Conservation (phyloP, 208 protist genomes). For the Crithidia expoeki region DNA sequence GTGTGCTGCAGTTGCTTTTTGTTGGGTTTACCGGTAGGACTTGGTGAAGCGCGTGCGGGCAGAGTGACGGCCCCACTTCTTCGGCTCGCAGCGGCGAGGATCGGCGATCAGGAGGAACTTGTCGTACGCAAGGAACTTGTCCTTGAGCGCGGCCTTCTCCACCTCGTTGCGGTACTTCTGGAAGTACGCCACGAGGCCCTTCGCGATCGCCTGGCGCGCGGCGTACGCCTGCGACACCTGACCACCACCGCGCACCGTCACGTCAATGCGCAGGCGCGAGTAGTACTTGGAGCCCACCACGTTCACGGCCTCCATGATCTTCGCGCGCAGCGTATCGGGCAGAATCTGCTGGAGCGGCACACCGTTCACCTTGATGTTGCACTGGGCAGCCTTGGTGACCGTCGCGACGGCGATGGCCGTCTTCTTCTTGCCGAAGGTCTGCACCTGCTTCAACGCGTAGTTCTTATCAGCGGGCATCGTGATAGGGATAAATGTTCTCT, state of each 20-base stretch:
- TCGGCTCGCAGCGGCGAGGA: constrained; percentile 99
- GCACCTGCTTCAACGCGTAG: constrained; percentile 86
- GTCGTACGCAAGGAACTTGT: constrained; percentile 97
- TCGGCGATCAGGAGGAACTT: constrained; percentile 99
- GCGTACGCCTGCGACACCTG: constrained; percentile 98
- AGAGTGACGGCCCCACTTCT: constrained; percentile 99
- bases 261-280: constrained; percentile 97
- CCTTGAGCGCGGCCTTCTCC: constrained; percentile 99
- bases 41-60: constrained; percentile 99
- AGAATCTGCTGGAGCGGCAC: constrained; percentile 97
- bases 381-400: constrained; percentile 94
- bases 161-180: constrained; percentile 98
- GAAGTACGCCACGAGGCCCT: constrained; percentile 99
- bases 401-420: constrained; percentile 99
- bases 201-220: constrained; percentile 99
- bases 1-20: neutral
- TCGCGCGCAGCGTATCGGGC: constrained; percentile 97
- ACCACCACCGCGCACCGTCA: constrained; percentile 98
- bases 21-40: constrained; percentile 98
- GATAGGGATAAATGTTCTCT: constrained; percentile 22
- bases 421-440: constrained; percentile 98
- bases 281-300: constrained; percentile 96
- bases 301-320: constrained; percentile 98
- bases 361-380: constrained; percentile 99
- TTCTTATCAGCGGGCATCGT: constrained; percentile 81